These are phyloP conservation scores for Ensete ventricosum DNA, from an alignment of 176 grass and related monocot genomes.

Conservation along the genomic window DNA sequence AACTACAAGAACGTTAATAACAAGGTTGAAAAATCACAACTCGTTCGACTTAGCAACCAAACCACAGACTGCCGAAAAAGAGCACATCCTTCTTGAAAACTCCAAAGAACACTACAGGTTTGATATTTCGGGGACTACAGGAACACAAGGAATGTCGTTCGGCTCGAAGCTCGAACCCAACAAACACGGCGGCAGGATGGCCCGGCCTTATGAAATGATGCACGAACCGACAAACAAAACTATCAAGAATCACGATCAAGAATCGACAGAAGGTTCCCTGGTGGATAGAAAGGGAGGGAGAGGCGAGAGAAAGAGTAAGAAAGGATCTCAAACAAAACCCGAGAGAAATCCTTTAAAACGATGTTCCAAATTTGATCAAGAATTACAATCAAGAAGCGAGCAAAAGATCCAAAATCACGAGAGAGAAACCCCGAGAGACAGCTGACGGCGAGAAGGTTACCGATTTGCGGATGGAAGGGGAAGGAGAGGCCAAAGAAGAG, in stretches of 20 bases:
- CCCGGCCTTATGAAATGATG: not conserved
- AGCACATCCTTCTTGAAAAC: not conserved
- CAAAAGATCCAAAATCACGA: too few relatives aligned
- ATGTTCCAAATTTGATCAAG: too few relatives aligned
- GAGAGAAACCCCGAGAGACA: too few relatives aligned
- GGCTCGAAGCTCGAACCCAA: not conserved
- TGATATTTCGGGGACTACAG: too few relatives aligned
- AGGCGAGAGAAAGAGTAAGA: too few relatives aligned
- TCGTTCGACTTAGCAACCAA: not conserved
- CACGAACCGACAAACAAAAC: not conserved
- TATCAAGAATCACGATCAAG: not conserved
- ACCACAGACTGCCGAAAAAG: not conserved
- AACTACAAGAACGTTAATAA: not conserved
- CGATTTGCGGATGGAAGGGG: slow-evolving; percentile 61
- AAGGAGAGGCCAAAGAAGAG: slow-evolving; percentile 65
- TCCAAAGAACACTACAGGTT: not conserved
- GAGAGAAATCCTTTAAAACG: too few relatives aligned
- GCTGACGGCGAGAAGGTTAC: slow-evolving; percentile 17
- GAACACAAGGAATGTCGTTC: not conserved
- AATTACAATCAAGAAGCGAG: too few relatives aligned
- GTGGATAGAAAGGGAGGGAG: too few relatives aligned
- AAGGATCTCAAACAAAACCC: too few relatives aligned
- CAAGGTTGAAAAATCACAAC: not conserved
- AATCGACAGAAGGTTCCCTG: not conserved
- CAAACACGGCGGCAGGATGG: too few relatives aligned